A percentile compares a stretch with the other conserved stretches of the same genome.
Conservation (phyloP, 108 stramenopile genomes). For the Stephanodiscus minutulus region DNA sequence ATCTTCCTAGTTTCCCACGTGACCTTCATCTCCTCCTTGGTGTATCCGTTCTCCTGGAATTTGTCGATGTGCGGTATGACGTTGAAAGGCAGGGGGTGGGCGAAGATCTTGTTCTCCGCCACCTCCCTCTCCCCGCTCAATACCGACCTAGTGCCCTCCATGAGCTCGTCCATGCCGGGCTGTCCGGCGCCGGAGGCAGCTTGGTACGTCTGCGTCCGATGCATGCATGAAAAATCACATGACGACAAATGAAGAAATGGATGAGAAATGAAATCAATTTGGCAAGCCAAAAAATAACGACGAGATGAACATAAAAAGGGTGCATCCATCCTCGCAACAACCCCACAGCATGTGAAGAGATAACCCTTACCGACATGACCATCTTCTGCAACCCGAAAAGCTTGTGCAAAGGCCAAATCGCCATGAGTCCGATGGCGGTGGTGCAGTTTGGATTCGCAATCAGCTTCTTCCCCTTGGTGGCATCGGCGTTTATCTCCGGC, state of each 20-base stretch:
- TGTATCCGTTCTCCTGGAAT: conserved; percentile 98
- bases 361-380: conserved; percentile 73
- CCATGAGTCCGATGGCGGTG: conserved; percentile 99
- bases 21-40: conserved; percentile 99
- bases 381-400: conserved; percentile 88
- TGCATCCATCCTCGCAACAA: too few species aligned
- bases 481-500: conserved; percentile 96
- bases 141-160: conserved; percentile 78
- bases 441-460: conserved; percentile 99
- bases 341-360: too few species aligned
- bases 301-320: background rate
- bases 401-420: conserved; percentile 93
- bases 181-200: conserved; percentile 88
- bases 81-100: conserved; percentile 97
- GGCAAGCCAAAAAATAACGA: background rate
- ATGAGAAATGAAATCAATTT: background rate
- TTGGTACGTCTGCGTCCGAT: conserved; percentile 97
- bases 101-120: conserved; percentile 85
- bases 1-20: conserved; percentile 98
- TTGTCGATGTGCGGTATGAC: conserved; percentile 99
- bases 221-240: too few species aligned
- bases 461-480: conserved; percentile 89
- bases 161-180: conserved; percentile 96
- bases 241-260: background rate
- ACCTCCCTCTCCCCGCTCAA: conserved; percentile 70